These are phyloP conservation scores for Ophiostoma triangulosporum DNA, from an alignment of 2,329 filamentous ascomycete genomes.

Conservation along the genomic window DNA sequence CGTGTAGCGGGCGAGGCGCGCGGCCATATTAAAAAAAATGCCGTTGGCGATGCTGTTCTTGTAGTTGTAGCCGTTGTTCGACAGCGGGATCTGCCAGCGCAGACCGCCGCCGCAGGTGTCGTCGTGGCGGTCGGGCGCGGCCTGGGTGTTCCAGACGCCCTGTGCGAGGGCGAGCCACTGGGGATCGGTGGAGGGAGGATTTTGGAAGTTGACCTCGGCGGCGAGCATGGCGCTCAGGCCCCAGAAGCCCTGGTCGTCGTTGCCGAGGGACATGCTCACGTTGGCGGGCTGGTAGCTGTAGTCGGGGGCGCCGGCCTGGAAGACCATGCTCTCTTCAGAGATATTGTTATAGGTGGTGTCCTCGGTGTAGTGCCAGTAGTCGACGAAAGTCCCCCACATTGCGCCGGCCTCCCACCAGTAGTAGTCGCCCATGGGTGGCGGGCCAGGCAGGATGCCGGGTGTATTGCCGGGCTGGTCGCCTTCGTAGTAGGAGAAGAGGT, in stretches of 20 bases:
- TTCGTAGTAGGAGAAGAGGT: conserved; percentile 36
- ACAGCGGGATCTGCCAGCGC: conserved; percentile 73
- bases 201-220: conserved; percentile 53
- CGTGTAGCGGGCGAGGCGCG: conserved; percentile 57
- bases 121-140: conserved; percentile 44
- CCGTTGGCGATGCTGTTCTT: conserved; percentile 43
- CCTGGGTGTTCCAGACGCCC: conserved; percentile 70
- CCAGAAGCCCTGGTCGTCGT: conserved; percentile 69
- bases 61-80: conserved; percentile 67
- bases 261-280: conserved; percentile 49
- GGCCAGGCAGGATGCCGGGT: conserved; percentile 44
- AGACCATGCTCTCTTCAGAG: conserved; percentile 52
- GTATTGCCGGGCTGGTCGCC: conserved; percentile 29
- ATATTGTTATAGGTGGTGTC: conserved; percentile 58
- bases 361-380: conserved; percentile 52
- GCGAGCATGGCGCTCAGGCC: conserved; percentile 57
- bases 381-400: conserved; percentile 56
- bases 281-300: conserved; percentile 67
- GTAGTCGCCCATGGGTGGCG: conserved; percentile 40
- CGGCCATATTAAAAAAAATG: conserved; percentile 37
- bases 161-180: conserved; percentile 61
- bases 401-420: conserved; percentile 74
- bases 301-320: conserved; percentile 55
- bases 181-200: conserved; percentile 42
- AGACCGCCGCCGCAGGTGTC: conserved; percentile 62